phyloP scores from a whole-genome alignment of 208 protist genomes.

The Wallacemonas sp. region DNA sequence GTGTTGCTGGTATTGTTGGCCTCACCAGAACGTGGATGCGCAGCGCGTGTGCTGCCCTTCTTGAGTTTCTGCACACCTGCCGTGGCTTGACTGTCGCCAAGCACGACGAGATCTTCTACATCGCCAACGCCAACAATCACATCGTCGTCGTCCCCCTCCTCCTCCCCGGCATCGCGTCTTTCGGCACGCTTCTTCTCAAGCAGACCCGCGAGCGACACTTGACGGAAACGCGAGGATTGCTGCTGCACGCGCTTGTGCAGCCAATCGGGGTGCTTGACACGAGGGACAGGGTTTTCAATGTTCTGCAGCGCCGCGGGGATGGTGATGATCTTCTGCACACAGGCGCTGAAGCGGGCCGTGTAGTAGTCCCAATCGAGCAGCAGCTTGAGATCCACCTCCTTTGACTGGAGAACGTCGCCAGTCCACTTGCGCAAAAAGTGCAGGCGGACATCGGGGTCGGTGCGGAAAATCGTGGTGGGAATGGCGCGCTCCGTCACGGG shows the following conservation, averaged over 20 bases:
- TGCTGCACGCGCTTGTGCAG: constrained; percentile 92
- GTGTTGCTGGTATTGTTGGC: not conserved
- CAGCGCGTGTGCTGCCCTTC: too few species aligned
- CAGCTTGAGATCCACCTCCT: constrained; percentile 77
- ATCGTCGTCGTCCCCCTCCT: not conserved
- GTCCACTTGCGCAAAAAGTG: constrained; percentile 97
- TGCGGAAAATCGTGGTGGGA: constrained; percentile 97
- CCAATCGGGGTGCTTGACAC: constrained; percentile 98
- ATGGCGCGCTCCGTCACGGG: constrained; percentile 98
- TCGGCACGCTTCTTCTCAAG: constrained; percentile 35
- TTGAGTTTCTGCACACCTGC: too few species aligned
- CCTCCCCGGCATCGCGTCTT: not conserved
- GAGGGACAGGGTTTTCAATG: constrained; percentile 97
- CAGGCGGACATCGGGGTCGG: constrained; percentile 81
- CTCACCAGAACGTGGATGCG: too few species aligned
- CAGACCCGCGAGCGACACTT: constrained; percentile 67
- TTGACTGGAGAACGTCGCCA: constrained; percentile 63
- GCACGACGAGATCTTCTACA: constrained; percentile 15
- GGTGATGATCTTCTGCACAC: constrained; percentile 99
- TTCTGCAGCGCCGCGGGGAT: constrained; percentile 98
- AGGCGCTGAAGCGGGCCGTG: constrained; percentile 94
- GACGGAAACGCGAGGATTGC: constrained; percentile 76
- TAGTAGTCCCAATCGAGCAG: constrained; percentile 99
- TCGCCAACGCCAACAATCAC: not conserved
- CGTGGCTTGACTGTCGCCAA: constrained; percentile 1